Conservation (phyloP, 176 grass and related monocot species). For the Bonia amplexicaulis region DNA sequence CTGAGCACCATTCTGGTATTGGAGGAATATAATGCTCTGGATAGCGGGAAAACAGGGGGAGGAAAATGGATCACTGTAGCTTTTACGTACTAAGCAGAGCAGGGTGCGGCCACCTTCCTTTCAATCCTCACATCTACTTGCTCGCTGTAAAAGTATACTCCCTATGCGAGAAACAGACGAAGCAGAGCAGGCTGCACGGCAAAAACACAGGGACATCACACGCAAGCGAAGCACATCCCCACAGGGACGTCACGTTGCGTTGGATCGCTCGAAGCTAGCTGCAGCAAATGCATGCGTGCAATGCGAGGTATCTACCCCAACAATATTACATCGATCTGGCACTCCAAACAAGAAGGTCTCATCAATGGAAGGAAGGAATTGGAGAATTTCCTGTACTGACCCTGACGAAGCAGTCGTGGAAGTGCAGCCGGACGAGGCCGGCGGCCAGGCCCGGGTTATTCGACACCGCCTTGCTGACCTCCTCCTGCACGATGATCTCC, state of each 20-base stretch:
- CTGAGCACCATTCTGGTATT: not conserved
- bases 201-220: constrained; percentile 10
- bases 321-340: not conserved
- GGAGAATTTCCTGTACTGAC: constrained; percentile 20
- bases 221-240: constrained; percentile 17
- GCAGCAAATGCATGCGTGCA: not conserved
- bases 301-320: not conserved
- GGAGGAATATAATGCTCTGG: not conserved
- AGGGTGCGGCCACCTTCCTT: not conserved
- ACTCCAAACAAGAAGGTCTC: not conserved
- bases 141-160: not conserved
- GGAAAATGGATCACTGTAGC: not conserved
- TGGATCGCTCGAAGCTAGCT: constrained; percentile 23
- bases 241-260: not conserved
- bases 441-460: constrained; percentile 36
- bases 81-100: not conserved
- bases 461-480: constrained; percentile 40
- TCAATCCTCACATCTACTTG: not conserved
- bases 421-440: constrained; percentile 68
- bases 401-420: constrained; percentile 96
- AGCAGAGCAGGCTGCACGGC: constrained; percentile 10
- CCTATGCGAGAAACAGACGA: not conserved
- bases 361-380: not conserved
- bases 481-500: constrained; percentile 54
- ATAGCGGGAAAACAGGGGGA: no score